Evolutionary conservation across 2,329 filamentous ascomycete genomes (phyloP).

Genomic region (Colletotrichum aenigma): DNA sequence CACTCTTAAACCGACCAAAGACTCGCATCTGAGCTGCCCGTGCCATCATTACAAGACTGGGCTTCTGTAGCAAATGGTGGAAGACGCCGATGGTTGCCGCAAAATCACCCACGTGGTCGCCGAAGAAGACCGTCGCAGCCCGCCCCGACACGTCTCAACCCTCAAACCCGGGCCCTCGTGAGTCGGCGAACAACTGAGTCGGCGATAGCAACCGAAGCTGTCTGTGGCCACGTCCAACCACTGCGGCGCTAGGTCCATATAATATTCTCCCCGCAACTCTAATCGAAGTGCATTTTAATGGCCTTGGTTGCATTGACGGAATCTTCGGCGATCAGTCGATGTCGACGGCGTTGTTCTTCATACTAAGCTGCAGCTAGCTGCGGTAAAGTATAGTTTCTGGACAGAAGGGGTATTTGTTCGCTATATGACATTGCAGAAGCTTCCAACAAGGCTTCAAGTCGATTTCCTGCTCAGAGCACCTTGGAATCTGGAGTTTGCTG

Average conservation of each 20-base stretch:
- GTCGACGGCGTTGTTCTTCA: neutral
- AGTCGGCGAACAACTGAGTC: neutral
- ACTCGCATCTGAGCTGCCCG: neutral
- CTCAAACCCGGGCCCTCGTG: neutral
- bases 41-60: neutral
- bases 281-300: neutral
- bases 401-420: neutral
- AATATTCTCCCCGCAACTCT: neutral
- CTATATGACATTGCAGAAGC: neutral
- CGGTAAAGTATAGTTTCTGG: neutral
- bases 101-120: conserved; percentile 1
- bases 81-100: conserved; percentile 5
- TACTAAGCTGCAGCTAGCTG: neutral
- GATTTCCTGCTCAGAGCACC: neutral
- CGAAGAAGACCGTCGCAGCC: neutral
- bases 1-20: neutral
- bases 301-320: neutral
- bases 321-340: neutral
- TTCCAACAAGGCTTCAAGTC: neutral
- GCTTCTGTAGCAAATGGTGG: neutral
- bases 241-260: neutral
- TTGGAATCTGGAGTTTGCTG: neutral
- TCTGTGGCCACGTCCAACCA: neutral
- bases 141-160: neutral
- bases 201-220: neutral